Evolutionary conservation across 768 basidiomycete genomes (phyloP), one percentile per base, ranked within the genome.

Genomic region (Panellus pusillus): DNA sequence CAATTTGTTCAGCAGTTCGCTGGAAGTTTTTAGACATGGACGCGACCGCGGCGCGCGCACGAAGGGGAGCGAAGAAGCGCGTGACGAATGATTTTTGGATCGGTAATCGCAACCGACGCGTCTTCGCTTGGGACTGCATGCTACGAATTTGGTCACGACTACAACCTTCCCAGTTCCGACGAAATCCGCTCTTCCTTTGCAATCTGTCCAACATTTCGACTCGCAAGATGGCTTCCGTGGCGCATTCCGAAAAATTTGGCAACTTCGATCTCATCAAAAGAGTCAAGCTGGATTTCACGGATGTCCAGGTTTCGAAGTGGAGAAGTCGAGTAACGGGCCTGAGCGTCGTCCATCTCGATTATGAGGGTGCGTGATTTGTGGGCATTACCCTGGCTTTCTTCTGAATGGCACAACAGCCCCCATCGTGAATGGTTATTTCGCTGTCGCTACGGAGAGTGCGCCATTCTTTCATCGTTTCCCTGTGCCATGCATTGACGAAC

Each of bases 371-470:
- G 75, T 61, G 15, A n/a, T 45, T 12, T 40, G 20, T 36, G 49
- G 54, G 40, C 24, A n/a, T 39, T 52, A 27, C 47, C 54, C 48
- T 50, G 44, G 47, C 18, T 31, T 28, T 17, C 2, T 37, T 29
- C 61, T 52, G 68, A 58, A 70, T 32, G 53, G 44, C 38, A 39
- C 56, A 44, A 36, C 62, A 93, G 89, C 90, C 37, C 92, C 92
- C 14, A 81, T 94, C 58, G 87, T 96, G 1, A 91, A 93, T 61
- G 93, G 93, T 2, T 93, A 93, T 66, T 94, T 96, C 65, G 88
- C 89, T 31, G 84, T 96, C 35, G 82, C 81, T 17, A 96, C 94
- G 15, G 94, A 97, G 75, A 96, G 93, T 92, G 65, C 31, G 50
- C 68, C 45, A 38, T 38, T 68, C 45, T 36, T 38, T 15, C 32